Evolutionary conservation across 2,329 filamentous ascomycete species (phyloP), one percentile per base, ranked within the genome.

Genomic region (Fusarium sp.): DNA sequence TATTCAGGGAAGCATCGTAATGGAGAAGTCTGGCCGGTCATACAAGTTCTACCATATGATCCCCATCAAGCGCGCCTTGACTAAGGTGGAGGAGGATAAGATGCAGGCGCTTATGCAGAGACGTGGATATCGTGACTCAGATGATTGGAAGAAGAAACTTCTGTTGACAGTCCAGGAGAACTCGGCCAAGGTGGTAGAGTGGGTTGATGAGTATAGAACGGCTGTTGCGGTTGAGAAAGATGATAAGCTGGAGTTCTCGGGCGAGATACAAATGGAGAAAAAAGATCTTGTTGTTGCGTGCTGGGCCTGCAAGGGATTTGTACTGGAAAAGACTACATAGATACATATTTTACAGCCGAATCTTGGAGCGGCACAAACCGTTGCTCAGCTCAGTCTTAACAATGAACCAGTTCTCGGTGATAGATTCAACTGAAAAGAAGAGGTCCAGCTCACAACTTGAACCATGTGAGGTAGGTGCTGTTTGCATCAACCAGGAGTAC

Each of bases 121-220:
- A 13, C 38, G 31, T 4, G 50, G 31, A 61, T 61, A 61, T 9
- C 22, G 31, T 5, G 38, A 56, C 10, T 30, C 20, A 4, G 48
- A 61, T 35, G 31, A 56, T 36, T 61, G 31, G 38, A 56, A 55
- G 38, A 56, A 56, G 12, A 55, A 36, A 31, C 48, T 42, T 36
- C 3, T 56, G 5, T 30, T 61, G 10, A 44, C 22, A 2, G 31
- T 14, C 2, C 24, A 42, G 11, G 31, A 44, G 24, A 12, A 16
- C 14, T 10, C 20, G 6, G 3, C 11, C 6, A 20, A 55, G 36
- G 24, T 44, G 3, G 0, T 3, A 0, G 16, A 31, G 15, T 44
- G 50, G 20, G 3, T 14, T 22, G 50, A 56, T 26, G 50, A 61
- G 24, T 31, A 31, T 31, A 18, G 15, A 5, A 4, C 9, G 3